phyloP scores from a whole-genome alignment of 768 basidiomycete species.

The Lyophyllum shimeji region DNA sequence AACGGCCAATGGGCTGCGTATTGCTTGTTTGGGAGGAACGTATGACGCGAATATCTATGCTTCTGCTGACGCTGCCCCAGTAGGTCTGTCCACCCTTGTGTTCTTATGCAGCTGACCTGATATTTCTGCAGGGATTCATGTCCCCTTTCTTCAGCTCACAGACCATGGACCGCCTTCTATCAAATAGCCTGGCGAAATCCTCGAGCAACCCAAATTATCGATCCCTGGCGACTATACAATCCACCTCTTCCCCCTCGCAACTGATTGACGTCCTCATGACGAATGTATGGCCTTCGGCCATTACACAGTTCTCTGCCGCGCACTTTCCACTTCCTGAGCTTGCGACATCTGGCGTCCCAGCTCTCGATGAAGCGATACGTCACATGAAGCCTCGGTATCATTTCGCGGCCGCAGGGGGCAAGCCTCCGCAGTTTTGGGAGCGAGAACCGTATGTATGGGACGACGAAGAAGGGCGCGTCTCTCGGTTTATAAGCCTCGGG shows the following conservation, averaged over 20 bases:
- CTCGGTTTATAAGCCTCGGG: slow-evolving; percentile 85
- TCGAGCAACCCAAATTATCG: slow-evolving; percentile 49
- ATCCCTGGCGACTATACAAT: slow-evolving; percentile 68
- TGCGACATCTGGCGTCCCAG: slow-evolving; percentile 44
- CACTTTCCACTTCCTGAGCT: slow-evolving; percentile 49
- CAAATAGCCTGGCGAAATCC: slow-evolving; percentile 63
- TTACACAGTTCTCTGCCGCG: slow-evolving; percentile 60
- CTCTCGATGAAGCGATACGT: slow-evolving; percentile 64
- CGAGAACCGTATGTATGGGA: slow-evolving; percentile 90
- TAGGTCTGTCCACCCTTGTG: slow-evolving; percentile 30
- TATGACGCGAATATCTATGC: slow-evolving; percentile 64
- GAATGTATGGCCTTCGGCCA: slow-evolving; percentile 70
- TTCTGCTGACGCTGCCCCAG: slow-evolving; percentile 63
- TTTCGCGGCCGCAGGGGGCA: slow-evolving; percentile 66
- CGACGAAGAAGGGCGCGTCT: slow-evolving; percentile 62
- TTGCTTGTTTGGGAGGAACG: slow-evolving; percentile 82
- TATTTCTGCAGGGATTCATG: slow-evolving; percentile 58
- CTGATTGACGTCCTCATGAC: slow-evolving; percentile 81
- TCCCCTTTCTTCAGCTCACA: slow-evolving; percentile 74
- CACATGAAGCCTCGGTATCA: slow-evolving; percentile 85
- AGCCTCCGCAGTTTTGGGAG: slow-evolving; percentile 89
- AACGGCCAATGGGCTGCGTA: slow-evolving; percentile 77
- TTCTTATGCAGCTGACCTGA: slow-evolving; percentile 3
- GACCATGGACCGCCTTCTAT: slow-evolving; percentile 68
- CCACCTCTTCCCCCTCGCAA: slow-evolving; percentile 59